Base-by-base conservation (phyloP, 148 eudicot genomes). In the Vaccinium vitisidaea region DNA sequence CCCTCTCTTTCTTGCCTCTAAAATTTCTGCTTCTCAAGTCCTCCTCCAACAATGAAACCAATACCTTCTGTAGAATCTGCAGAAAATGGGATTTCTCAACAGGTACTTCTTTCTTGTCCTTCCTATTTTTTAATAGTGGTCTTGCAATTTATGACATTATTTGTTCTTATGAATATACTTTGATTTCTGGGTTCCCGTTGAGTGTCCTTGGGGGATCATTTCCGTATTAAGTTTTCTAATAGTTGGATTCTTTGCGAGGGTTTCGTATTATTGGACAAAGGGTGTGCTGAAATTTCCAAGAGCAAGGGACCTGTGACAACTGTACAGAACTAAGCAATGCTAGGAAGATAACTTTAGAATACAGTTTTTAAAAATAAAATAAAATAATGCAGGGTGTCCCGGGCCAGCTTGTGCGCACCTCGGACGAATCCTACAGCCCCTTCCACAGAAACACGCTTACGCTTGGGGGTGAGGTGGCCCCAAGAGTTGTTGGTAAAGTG, bases 21-120 rank as follows among this genome's bases (percentile, higher is more conserved):
- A 53, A 56, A 61, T 25, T 27, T 56, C 77, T 18, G 1, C 3
- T 58, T 43, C 2, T 32, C 52, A 58, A 32, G 21, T 39, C 32
- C 14, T 50, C 55, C 67, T 55, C 43, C n/a, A 61, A 50, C 50
- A 6, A 84, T 84, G 89, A 79, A 58, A 65, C 65, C 79, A 84
- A 79, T 39, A 3, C 43, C 80, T 27, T 80, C 80, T n/a, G 18
- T 80, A n/a, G 82, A 84, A 70, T 81, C 84, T 67, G 32, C 69
- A 48, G 88, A 87, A 87, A 61, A 59, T 84, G 88, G 84, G 6
- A 61, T 56, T 59, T 81, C 84, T 81, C 84, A 30, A 77, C 77
- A 63, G 89, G 89, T 87, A 56, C 27, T 52, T 75, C 65, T 48
- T 21, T 54, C 21, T 13, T 43, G 50, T 16, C 32, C 63, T 92